Evolutionary conservation across 2,329 filamentous ascomycete species (phyloP).

Genomic region (Talaromyces rugulosus): DNA sequence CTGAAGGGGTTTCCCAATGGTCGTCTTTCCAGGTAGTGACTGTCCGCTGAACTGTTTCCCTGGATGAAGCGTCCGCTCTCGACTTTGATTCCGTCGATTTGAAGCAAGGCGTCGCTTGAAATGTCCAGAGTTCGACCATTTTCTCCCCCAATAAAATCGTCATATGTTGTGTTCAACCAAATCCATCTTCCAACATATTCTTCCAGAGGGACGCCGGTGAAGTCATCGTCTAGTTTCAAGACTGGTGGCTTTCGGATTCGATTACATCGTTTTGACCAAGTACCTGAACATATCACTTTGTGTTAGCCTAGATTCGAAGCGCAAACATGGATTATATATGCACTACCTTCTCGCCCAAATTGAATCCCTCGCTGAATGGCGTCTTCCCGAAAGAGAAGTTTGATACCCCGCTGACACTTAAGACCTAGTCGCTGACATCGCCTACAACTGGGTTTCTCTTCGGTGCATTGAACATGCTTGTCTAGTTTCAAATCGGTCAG

Average conservation of each 20-base stretch:
- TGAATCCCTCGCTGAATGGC: conserved; percentile 25
- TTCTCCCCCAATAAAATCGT: conserved; percentile 15
- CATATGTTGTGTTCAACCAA: conserved; percentile 22
- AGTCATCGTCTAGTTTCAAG: conserved; percentile 8
- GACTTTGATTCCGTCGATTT: not conserved
- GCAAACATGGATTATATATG: not conserved
- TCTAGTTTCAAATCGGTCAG: conserved; percentile 11
- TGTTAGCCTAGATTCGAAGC: not conserved
- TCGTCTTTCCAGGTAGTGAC: not conserved
- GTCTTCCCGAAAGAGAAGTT: conserved; percentile 27
- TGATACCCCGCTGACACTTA: conserved; percentile 21
- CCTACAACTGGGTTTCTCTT: conserved; percentile 24
- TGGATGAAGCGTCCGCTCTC: conserved; percentile 7
- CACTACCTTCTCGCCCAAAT: conserved; percentile 21
- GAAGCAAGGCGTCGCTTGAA: not conserved
- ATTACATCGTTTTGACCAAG: conserved; percentile 11
- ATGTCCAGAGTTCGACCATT: not conserved
- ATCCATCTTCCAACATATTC: conserved; percentile 20
- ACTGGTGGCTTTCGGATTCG: conserved; percentile 9
- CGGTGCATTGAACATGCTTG: conserved; percentile 28
- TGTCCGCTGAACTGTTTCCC: not conserved
- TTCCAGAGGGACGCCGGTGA: conserved; percentile 6
- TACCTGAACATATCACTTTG: not conserved
- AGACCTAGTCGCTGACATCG: conserved; percentile 24
- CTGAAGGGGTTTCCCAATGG: conserved; percentile 3